A percentile compares a stretch with the other conserved stretches of the same genome.
These are phyloP conservation scores for Vicia villosa DNA, from an alignment of 306 rosid species.

Conservation along the genomic window DNA sequence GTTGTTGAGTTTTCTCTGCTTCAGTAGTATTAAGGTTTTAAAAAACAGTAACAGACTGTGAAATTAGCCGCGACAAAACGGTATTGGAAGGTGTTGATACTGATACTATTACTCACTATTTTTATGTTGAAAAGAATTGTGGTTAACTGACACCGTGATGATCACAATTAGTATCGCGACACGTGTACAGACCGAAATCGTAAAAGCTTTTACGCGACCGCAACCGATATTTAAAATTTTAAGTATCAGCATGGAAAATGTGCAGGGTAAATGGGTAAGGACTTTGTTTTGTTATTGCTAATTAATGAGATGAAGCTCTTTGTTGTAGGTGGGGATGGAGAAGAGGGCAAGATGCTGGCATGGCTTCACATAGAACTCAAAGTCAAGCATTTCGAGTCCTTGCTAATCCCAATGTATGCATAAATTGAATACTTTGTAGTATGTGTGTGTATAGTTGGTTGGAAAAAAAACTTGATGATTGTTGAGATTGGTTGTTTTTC, in stretches of 20 bases:
- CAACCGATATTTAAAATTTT: too few relatives aligned
- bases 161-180: too few relatives aligned
- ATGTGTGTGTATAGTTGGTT: constrained; percentile 19
- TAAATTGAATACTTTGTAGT: constrained; percentile 43
- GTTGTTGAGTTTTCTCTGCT: too few relatives aligned
- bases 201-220: too few relatives aligned
- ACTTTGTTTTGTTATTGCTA: constrained; percentile 33
- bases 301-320: constrained; percentile 31
- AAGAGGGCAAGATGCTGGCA: constrained; percentile 51
- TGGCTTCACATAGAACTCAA: constrained; percentile 53
- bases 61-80: too few relatives aligned
- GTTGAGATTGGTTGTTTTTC: constrained; percentile 24
- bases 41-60: too few relatives aligned
- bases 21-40: too few relatives aligned
- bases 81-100: too few relatives aligned
- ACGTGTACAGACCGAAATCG: too few relatives aligned
- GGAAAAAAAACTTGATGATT: background rate
- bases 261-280: background rate
- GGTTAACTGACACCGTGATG: too few relatives aligned
- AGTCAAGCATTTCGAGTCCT: constrained; percentile 67
- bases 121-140: too few relatives aligned
- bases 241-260: background rate
- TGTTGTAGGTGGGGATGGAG: constrained; percentile 75
- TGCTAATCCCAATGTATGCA: constrained; percentile 77
- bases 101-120: too few relatives aligned